phyloP scores from a whole-genome alignment of 2,329 filamentous ascomycete species.

The Trichoderma asperellum region DNA sequence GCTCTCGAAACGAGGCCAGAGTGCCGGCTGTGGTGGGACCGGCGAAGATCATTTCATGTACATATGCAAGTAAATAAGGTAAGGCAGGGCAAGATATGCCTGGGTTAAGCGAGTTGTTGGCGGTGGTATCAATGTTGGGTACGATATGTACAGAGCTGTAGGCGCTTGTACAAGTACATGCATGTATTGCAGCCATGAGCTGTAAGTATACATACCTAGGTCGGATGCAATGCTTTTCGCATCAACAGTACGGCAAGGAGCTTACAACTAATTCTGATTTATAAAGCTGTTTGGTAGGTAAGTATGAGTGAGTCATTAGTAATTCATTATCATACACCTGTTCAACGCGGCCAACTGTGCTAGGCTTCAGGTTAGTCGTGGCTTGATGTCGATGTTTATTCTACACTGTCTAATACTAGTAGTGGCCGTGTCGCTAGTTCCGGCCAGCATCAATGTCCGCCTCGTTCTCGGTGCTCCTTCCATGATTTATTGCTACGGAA shows the following conservation, averaged over 20 bases:
- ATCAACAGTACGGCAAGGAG: neutral
- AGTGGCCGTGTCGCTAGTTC: neutral
- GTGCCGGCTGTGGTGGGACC: slow-evolving; percentile 20
- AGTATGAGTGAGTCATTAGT: neutral
- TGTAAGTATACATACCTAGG: too few relatives aligned
- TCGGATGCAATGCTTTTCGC: too few relatives aligned
- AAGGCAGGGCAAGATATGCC: neutral
- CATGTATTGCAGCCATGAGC: neutral
- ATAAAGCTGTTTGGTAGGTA: neutral
- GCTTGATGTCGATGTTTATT: neutral
- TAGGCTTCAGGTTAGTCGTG: neutral
- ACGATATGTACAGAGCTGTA: neutral
- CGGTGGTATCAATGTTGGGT: neutral
- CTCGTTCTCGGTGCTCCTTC: neutral
- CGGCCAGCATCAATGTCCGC: neutral
- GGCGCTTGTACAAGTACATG: neutral
- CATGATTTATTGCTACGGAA: neutral
- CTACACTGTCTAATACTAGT: neutral
- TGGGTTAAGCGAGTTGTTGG: slow-evolving; percentile 17
- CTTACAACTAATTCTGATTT: neutral
- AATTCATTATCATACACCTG: neutral
- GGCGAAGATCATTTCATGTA: slow-evolving; percentile 19
- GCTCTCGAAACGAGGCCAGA: slow-evolving; percentile 15
- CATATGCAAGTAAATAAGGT: neutral
- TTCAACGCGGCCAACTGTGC: neutral